Evolutionary conservation across 2,329 filamentous ascomycete species (phyloP), one percentile per base, ranked within the genome.

Genomic region (Blumeriella jaapii): DNA sequence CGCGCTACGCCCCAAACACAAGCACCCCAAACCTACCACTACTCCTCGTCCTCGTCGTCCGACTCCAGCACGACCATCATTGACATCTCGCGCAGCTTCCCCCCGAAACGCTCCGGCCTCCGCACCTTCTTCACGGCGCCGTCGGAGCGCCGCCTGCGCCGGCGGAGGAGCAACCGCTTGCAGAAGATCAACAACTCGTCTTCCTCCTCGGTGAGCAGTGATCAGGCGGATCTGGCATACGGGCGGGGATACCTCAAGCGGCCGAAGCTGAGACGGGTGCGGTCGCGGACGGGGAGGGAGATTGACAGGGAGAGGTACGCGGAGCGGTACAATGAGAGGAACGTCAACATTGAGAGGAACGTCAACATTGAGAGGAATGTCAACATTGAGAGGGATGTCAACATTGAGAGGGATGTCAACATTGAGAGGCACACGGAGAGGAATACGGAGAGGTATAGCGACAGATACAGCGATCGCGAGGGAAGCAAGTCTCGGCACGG

Each of bases 141-240:
- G 10, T 74, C 70, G 6, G 72, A 76, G 46, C 61, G 59, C 16
- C 53, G 53, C 25, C 60, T 63, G 45, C 64, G 63, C 37, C 64
- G 62, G 45, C 64, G 61, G 44, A 63, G 64, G 24, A 59, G 54
- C 34, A 57, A 56, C 16, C 66, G 72, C 39, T 66, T 79, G 34
- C 64, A 77, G 26, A 68, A 65, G 38, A 68, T 74, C 47, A 38
- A 25, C 12, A 79, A 76, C 48, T 77, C 71, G 2, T 82, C 76
- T 1, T 78, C 73, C 2, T 80, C 75, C 0, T 79, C 75, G 1
- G 63, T 80, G 36, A 35, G 14, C 18, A 35, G 33, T 20, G 74
- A 80, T 55, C 72, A 69, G 13, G 25, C 25, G 13, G 78, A 83
- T 51, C 59, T 82, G 41, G 77, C 77, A 7, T 82, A 81, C 52